Base-by-base conservation (phyloP, 2,329 filamentous ascomycete species). In the Penicillium freii region DNA sequence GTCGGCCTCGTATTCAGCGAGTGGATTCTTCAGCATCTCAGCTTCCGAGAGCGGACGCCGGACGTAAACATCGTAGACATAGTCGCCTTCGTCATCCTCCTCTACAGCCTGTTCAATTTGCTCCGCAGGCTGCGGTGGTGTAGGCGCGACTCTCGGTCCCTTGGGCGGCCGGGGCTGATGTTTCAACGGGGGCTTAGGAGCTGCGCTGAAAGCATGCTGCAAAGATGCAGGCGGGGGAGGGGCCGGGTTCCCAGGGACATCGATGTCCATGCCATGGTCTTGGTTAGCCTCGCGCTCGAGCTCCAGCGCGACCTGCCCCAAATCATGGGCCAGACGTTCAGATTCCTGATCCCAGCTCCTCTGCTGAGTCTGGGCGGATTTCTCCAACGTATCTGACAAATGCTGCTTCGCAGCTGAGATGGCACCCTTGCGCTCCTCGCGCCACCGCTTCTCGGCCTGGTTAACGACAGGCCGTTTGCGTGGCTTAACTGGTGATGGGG, bases 51-150 rank as follows among this genome's bases (percentile, higher is more conserved):
- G 60, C n/a, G 71, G 73, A 19, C 80, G 75, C 2, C 84, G 81
- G 42, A 86, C 74, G 68, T 86, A 87, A 10, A 82, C 84, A 64
- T 87, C 84, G 69, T 85, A 86, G 56, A 87, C 82, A 67, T 84
- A 87, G 44, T 83, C 82, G 23, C 69, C 73, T n/a, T 80, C 79
- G 21, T 76, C 75, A 21, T 78, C 76, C 10, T 78, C 76, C 23
- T 64, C 57, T 34, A 62, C 40, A 36, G 39, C 40, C 51, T 57
- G 57, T 23, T 34, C 57, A 25, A 44, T 27, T 13, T 46, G 29
- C 10, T 36, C 54, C 27, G 17, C 33, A 13, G 54, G 8, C 21
- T 51, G 46, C 19, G 29, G 54, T 52, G 34, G 50, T 19, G 61
- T 36, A 45, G 46, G 44, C 10, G 58, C 46, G 13, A 51, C 51